Evolutionary conservation across 2,329 filamentous ascomycete genomes (phyloP).

Genomic region (Ophioceras dolichostomum): DNA sequence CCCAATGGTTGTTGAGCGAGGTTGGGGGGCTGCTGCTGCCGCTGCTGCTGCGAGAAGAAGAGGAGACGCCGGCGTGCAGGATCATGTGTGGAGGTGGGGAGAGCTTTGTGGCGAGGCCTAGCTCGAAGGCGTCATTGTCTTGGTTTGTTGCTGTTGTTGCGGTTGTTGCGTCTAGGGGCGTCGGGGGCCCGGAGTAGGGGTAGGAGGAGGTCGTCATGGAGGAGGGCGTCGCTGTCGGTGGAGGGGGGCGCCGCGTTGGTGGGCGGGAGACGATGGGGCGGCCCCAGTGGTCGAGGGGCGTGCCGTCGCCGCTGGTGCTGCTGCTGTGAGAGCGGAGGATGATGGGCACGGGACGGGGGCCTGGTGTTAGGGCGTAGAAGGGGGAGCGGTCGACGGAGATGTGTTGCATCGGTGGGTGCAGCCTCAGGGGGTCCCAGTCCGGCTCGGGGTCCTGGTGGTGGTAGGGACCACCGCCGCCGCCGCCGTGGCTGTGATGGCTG

Average conservation of each 20-base stretch:
- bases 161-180: too few relatives aligned
- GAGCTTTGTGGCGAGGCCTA: background rate
- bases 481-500: background rate
- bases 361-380: too few relatives aligned
- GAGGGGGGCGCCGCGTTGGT: background rate
- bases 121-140: conserved; percentile 2
- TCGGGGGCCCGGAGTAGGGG: background rate
- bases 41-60: background rate
- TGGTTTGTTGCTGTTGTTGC: too few relatives aligned
- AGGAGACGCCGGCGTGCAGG: background rate
- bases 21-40: background rate
- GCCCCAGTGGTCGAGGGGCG: too few relatives aligned
- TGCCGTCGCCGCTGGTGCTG: too few relatives aligned
- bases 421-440: conserved; percentile 20
- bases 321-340: too few relatives aligned
- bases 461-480: too few relatives aligned
- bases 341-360: too few relatives aligned
- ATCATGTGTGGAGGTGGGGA: background rate
- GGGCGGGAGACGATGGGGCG: too few relatives aligned
- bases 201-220: background rate
- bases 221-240: background rate
- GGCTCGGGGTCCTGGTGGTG: background rate
- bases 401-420: conserved; percentile 18
- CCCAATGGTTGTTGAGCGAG: conserved; percentile 1
- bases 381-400: conserved; percentile 5